Evolutionary conservation across 2,329 filamentous ascomycete species (phyloP), one percentile per base, ranked within the genome.

Genomic region (Pseudogymnoascus sp.): DNA sequence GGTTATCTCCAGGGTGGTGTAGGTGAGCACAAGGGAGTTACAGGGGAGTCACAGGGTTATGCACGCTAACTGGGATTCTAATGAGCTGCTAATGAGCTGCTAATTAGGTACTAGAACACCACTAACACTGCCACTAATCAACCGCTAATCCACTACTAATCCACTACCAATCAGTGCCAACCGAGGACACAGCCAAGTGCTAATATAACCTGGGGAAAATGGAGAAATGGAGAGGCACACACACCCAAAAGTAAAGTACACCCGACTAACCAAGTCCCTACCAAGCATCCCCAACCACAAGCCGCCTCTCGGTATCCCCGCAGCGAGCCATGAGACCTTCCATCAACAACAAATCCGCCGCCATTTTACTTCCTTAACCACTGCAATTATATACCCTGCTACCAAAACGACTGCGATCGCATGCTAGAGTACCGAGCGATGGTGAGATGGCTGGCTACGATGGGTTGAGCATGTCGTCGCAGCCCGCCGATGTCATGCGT

Each of bases 381-480:
- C 41, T 2, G 22, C 41, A 28, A 50, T 50, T 28, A 50, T 50
- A 30, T 28, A 50, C 41, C 7, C 41, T 15, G 15, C 12, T 50
- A 8, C 14, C 9, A 6, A 6, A 9, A 50, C 41, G n/a, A 50
- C 41, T 30, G 41, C 41, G 22, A 50, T 50, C 41, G 41, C 41
- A 50, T 50, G 41, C 41, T 50, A 50, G 6, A 50, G 14, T 4
- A 50, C 41, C 41, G 53, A 35, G 53, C 53, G 35, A 58, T 37
- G 53, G 35, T 58, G 53, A 58, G 53, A 58, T 58, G 53, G 53
- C 53, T 14, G 53, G 35, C 30, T 58, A 58, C 53, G 35, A 58
- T 37, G 53, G 53, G 35, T 58, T 58, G 53, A 58, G 30, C 53
- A 58, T 58, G 53, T 58, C 41, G 41, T 50, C 53, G 53, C 53